Conservation (phyloP, 495 filamentous ascomycete species). For the Lasiosphaeriaceae sp. region DNA sequence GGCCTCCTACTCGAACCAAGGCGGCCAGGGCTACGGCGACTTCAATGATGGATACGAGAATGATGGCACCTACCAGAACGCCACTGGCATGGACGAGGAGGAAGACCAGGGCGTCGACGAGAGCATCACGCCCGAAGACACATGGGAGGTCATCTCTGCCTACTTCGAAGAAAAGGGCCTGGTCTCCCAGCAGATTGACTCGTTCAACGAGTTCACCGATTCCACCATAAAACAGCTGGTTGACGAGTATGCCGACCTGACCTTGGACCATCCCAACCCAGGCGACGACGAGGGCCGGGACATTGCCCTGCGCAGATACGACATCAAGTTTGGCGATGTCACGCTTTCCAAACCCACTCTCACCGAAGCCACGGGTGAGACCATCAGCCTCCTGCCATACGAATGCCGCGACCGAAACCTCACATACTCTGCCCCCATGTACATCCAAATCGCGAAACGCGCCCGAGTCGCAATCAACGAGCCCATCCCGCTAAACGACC, state of each 20-base stretch:
- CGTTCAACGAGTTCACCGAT: conserved; percentile 92
- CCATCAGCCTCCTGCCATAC: conserved; percentile 76
- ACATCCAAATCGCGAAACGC: conserved; percentile 75
- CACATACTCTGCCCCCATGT: conserved; percentile 89
- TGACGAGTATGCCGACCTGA: conserved; percentile 80
- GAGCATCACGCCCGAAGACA: conserved; percentile 88
- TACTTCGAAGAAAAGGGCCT: conserved; percentile 96
- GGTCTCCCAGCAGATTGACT: conserved; percentile 96
- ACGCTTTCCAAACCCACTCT: conserved; percentile 80
- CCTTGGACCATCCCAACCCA: conserved; percentile 83
- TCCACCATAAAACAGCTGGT: conserved; percentile 91
- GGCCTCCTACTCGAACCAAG: conserved; percentile 22
- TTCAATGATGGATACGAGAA: conserved; percentile 37
- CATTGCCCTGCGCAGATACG: conserved; percentile 80
- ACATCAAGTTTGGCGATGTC: conserved; percentile 85
- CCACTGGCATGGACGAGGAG: conserved; percentile 70
- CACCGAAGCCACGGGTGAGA: conserved; percentile 87
- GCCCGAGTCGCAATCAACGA: conserved; percentile 78
- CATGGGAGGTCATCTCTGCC: conserved; percentile 93
- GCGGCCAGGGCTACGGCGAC: conserved; percentile 17
- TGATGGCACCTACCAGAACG: conserved; percentile 39
- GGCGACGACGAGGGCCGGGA: conserved; percentile 62
- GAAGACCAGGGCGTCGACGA: conserved; percentile 78
- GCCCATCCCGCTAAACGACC: conserved; percentile 55
- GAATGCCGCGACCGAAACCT: conserved; percentile 92